These are phyloP conservation scores for Anastatica hierochuntica DNA, from an alignment of 345 rosid species.

Conservation along the genomic window DNA sequence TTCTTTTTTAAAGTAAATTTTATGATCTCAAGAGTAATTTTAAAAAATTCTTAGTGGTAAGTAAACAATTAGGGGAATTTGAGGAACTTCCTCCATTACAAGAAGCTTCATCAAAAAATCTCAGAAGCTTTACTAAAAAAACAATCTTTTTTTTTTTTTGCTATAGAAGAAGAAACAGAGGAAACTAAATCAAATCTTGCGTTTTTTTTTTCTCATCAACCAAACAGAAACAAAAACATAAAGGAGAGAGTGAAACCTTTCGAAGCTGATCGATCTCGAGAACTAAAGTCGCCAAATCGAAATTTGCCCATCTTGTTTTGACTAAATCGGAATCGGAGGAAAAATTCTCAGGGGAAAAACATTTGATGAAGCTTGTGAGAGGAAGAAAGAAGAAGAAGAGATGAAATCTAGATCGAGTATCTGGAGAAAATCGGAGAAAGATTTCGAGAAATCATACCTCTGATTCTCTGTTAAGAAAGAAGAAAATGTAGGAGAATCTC, in stretches of 20 bases:
- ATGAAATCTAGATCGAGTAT: conserved; percentile 29
- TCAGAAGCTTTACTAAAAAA: conserved; percentile 12
- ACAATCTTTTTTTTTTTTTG: too few species aligned
- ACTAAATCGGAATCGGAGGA: conserved; percentile 22
- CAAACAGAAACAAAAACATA: conserved; percentile 2
- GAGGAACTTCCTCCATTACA: too few species aligned
- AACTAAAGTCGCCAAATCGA: conserved; percentile 27
- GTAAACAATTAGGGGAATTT: too few species aligned
- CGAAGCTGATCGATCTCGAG: conserved; percentile 25
- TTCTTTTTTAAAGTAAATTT: too few species aligned
- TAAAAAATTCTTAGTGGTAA: too few species aligned
- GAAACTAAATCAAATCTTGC: too few species aligned
- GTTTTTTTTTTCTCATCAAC: conserved; percentile 13
- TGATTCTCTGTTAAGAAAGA: not conserved
- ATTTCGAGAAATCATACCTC: conserved; percentile 19
- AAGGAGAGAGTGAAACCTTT: conserved; percentile 28
- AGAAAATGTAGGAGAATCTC: too few species aligned
- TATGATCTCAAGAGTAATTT: too few species aligned
- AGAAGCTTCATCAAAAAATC: too few species aligned
- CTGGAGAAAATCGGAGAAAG: conserved; percentile 4
- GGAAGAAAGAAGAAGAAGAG: conserved; percentile 3
- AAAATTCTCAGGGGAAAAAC: not conserved
- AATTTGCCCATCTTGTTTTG: conserved; percentile 37
- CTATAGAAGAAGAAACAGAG: too few species aligned
- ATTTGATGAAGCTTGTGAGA: not conserved